Percentiles rank a stretch among this genome's conserved stretches.
Conservation (phyloP, 306 rosid species). For the Castanospermum australe region DNA sequence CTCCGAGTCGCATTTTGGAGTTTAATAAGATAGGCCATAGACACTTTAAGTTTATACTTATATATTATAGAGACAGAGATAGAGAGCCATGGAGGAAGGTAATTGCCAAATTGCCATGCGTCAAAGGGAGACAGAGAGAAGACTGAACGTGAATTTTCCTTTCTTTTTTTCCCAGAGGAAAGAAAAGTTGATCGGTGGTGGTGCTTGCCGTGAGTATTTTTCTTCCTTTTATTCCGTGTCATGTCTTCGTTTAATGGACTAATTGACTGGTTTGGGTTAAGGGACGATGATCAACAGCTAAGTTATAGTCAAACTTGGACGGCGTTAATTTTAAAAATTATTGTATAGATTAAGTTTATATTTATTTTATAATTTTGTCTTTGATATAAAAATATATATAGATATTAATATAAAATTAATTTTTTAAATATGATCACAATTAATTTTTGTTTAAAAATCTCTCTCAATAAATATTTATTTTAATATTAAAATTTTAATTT, state of each 20-base stretch:
- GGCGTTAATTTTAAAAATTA: not conserved
- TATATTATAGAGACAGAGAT: conserved; percentile 16
- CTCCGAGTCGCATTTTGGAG: conserved; percentile 19
- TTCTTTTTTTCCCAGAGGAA: not conserved
- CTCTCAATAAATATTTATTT: too few species aligned
- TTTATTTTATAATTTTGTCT: too few species aligned
- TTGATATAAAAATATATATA: too few species aligned
- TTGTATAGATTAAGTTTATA: too few species aligned
- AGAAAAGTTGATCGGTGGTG: not conserved
- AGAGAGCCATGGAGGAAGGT: conserved; percentile 17
- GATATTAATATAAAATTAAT: too few species aligned
- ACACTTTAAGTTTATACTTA: not conserved
- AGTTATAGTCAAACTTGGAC: conserved; percentile 6
- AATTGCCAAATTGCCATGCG: not conserved
- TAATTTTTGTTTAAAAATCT: too few species aligned
- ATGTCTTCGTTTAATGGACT: not conserved
- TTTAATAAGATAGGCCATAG: not conserved
- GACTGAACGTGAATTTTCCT: not conserved
- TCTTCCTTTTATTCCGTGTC: not conserved
- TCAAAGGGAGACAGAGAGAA: not conserved
- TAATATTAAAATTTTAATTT: too few species aligned
- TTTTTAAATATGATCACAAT: too few species aligned
- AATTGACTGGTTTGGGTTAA: not conserved
- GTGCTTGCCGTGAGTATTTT: not conserved
- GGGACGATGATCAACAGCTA: not conserved